Evolutionary conservation across 2,329 filamentous ascomycete genomes (phyloP).

Genomic region (Apiospora aurea): DNA sequence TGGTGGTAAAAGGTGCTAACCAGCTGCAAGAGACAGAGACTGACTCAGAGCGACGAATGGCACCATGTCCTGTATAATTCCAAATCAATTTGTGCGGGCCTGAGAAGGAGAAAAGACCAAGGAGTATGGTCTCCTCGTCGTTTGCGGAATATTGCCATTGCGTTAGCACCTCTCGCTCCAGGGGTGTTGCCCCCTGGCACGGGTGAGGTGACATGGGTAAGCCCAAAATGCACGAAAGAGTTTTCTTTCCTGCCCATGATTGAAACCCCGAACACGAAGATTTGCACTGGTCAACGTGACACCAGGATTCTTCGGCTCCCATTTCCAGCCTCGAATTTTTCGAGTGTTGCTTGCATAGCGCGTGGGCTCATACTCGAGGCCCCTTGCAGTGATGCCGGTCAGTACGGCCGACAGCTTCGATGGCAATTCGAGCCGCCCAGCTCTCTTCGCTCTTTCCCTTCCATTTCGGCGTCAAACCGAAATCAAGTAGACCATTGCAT

Average conservation of each 20-base stretch:
- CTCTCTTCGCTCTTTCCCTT: background rate
- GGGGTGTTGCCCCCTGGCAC: background rate
- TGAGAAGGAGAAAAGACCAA: background rate
- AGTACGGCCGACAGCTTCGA: background rate
- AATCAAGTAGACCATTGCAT: background rate
- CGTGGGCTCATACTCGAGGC: background rate
- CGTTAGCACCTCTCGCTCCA: background rate
- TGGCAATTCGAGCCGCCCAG: background rate
- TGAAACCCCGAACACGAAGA: background rate
- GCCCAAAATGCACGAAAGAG: background rate
- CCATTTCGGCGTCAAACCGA: background rate
- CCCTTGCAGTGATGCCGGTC: constrained; percentile 1
- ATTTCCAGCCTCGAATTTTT: background rate
- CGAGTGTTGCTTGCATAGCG: background rate
- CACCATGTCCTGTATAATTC: background rate
- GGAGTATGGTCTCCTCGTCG: background rate
- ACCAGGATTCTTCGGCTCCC: background rate
- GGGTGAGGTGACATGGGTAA: background rate
- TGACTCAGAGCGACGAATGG: background rate
- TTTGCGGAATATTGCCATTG: background rate
- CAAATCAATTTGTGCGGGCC: background rate
- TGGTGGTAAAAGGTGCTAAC: background rate
- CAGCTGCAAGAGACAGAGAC: background rate
- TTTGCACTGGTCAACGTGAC: no score
- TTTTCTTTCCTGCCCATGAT: background rate